These are phyloP conservation scores for Diversispora epigaea DNA, from an alignment of 192 early-diverging fungal species.

Conservation along the genomic window DNA sequence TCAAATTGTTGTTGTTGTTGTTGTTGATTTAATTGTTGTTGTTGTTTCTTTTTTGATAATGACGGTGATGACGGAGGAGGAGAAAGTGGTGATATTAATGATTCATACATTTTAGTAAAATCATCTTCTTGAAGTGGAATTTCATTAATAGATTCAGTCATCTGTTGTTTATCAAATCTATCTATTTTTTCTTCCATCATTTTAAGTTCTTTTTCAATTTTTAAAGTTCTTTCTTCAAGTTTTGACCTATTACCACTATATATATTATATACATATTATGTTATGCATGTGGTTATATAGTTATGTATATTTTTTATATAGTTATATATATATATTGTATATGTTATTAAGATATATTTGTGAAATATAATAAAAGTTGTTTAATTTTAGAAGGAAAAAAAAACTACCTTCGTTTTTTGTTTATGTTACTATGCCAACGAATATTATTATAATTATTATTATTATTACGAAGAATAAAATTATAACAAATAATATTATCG, in stretches of 20 bases:
- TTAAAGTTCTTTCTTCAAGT: neutral
- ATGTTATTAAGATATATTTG: neutral
- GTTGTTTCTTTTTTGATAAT: constrained; percentile 1
- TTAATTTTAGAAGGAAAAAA: neutral
- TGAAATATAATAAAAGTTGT: neutral
- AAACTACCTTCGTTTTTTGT: neutral
- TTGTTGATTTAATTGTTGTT: neutral
- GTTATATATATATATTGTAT: too few relatives aligned
- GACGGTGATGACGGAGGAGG: neutral
- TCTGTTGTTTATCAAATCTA: neutral
- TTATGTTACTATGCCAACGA: neutral
- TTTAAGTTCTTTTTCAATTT: constrained; percentile 13
- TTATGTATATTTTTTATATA: too few relatives aligned
- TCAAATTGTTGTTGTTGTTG: neutral
- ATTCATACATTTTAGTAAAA: neutral
- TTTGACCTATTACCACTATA: neutral
- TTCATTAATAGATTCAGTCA: neutral
- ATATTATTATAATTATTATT: neutral
- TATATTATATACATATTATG: neutral
- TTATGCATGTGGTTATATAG: too few relatives aligned
- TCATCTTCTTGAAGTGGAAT: too few relatives aligned
- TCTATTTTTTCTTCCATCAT: neutral
- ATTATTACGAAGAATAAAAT: too few relatives aligned
- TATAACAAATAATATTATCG: too few relatives aligned
- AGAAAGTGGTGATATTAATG: neutral